Evolutionary conservation across 2,329 filamentous ascomycete genomes (phyloP).

Genomic region (Tolypocladium nubicola): DNA sequence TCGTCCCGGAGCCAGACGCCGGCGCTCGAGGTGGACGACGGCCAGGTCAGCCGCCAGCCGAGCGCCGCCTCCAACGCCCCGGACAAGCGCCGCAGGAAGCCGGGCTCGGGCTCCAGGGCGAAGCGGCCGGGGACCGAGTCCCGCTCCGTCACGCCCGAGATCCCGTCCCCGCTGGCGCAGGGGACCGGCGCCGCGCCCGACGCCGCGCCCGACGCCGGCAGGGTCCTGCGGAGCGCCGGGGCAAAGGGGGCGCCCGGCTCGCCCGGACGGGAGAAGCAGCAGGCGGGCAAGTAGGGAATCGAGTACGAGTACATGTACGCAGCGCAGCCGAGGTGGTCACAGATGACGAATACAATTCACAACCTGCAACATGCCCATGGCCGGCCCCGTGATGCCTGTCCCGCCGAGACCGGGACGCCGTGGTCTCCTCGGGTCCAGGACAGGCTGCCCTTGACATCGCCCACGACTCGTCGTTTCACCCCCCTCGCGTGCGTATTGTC

Average conservation of each 20-base stretch:
- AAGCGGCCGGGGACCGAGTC: conserved; percentile 36
- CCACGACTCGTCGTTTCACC: too few species aligned
- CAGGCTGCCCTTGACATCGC: too few species aligned
- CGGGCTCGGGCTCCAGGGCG: conserved; percentile 28
- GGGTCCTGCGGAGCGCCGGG: conserved; percentile 12
- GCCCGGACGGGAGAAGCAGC: not conserved
- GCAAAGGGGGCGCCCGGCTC: conserved; percentile 1
- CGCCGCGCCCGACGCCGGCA: conserved; percentile 9
- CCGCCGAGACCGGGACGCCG: not conserved
- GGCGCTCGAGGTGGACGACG: conserved; percentile 35
- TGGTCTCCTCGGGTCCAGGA: not conserved
- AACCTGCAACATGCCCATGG: not conserved
- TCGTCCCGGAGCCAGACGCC: conserved; percentile 41
- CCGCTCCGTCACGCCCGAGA: conserved; percentile 43
- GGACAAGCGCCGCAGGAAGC: conserved; percentile 43
- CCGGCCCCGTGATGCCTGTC: not conserved
- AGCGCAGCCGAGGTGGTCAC: not conserved
- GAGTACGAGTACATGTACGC: not conserved
- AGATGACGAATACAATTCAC: not conserved
- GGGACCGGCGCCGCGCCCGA: conserved; percentile 28
- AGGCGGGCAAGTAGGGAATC: not conserved
- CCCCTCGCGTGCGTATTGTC: too few species aligned
- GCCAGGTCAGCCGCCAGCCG: conserved; percentile 27
- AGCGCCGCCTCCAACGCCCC: conserved; percentile 39
- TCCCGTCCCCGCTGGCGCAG: conserved; percentile 40